phyloP scores from a whole-genome alignment of 495 filamentous ascomycete genomes.

The Apodospora peruviana region DNA sequence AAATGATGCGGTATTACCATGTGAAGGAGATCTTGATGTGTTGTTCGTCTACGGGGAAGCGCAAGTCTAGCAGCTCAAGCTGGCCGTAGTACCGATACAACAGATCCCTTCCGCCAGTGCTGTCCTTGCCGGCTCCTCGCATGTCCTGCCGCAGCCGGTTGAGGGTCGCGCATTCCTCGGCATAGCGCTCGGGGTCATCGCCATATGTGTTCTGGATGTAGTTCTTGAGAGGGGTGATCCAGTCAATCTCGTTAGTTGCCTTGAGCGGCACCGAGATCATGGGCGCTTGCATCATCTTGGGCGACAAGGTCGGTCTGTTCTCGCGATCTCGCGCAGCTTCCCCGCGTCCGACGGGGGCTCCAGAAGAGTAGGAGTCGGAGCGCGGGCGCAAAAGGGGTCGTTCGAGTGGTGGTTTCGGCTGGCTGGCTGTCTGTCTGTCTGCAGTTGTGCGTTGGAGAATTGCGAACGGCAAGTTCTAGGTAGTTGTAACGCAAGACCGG shows the following conservation, averaged over 20 bases:
- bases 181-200: conserved; percentile 92
- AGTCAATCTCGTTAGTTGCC: conserved; percentile 99
- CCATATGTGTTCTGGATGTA: conserved; percentile 94
- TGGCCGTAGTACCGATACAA: conserved; percentile 98
- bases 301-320: background rate
- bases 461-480: too few relatives aligned
- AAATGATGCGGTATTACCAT: conserved; percentile 65
- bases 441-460: too few relatives aligned
- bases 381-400: background rate
- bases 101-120: conserved; percentile 85
- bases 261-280: conserved; percentile 93
- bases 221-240: conserved; percentile 85
- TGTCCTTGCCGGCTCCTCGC: conserved; percentile 96
- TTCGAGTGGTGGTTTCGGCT: background rate
- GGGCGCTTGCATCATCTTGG: conserved; percentile 67
- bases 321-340: conserved; percentile 1
- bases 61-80: conserved; percentile 85
- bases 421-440: too few relatives aligned
- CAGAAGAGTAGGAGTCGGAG: conserved; percentile 2
- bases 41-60: conserved; percentile 96
- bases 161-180: conserved; percentile 89
- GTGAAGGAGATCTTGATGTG: conserved; percentile 99
- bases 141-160: conserved; percentile 98
- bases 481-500: background rate
- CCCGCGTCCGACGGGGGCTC: conserved; percentile 4